Base-by-base conservation (phyloP, 495 filamentous ascomycete genomes). In the Tuber indicum region DNA sequence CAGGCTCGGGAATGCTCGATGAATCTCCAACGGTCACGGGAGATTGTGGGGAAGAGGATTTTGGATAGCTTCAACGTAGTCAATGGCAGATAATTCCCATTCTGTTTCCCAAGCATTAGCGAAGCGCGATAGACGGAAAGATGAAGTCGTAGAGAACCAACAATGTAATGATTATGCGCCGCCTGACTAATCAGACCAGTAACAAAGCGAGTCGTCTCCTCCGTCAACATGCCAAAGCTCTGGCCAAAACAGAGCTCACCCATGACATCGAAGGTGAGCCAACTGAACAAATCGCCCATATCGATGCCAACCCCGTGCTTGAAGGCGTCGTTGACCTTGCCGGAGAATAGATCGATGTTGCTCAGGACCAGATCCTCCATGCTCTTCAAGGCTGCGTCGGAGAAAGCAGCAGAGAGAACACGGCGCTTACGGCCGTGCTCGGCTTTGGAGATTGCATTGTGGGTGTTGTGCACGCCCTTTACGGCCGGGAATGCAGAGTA, bases 1-100 rank as follows among this genome's bases (percentile, higher is more conserved):
- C 90, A 89, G 17, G 86, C 85, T 0, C 87, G 87, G 8, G 87
- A 89, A 79, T 89, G 89, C 83, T 87, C 86, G 81, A 91, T 90
- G 84, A 90, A 91, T 73, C 87, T 87, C 86, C 87, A 89, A 21
- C 89, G 88, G 78, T 88, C 87, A 23, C 84, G 84, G 5, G 88
- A 88, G 74, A 91, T 86, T 5, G 85, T 86, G 26, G 86, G 88
- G 81, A 91, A 90, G 74, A 91, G 86, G 75, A 91, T 81, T 77
- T 88, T 87, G 77, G 89, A 89, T 32, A 91, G 85, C 41, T 88
- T 86, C 84, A 87, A 86, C 12, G 86, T 84, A 74, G 87, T 85
- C 42, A 91, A 77, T 5, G 87, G 88, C 81, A 89, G 89, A 84
- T 88, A 89, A 6, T 89, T 87, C 39, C 89, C 89, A 75, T 88